Base-by-base conservation (phyloP, 768 basidiomycete genomes). In the Tricholoma furcatifolium region DNA sequence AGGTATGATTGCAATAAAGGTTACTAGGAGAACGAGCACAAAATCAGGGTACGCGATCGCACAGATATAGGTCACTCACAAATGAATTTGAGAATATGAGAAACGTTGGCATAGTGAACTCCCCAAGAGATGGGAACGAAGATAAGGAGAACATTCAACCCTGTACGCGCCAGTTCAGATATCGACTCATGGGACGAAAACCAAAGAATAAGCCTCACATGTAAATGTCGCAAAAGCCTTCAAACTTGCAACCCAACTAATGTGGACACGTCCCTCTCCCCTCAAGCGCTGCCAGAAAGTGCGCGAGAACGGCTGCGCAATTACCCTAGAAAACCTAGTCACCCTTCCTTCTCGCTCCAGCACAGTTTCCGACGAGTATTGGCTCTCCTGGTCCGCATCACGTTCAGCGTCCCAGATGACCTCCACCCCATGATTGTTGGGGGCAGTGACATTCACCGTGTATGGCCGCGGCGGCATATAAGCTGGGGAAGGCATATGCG, bases 1-100 rank as follows among this genome's bases (percentile, higher is more conserved):
- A 2, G 81, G 76, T 15, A 83, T 72, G 39, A 82, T 75, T 8
- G 78, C 64, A 42, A 79, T 50, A 60, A 80, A 77, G 50, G 68
- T 76, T 9, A 80, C 77, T 80, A 43, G 12, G n/a, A 41, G n/a
- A n/a, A 43, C 20, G 36, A 46, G 45, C 23, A 56, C 36, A 5
- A 47, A 27, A 18, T 6, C 35, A 21, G 30, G 12, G 17, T n/a
- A 32, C 18, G n/a, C 7, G 4, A 3, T 11, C n/a, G 12, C 18
- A 30, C 9, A 23, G 10, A 38, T 32, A 34, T 7, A 9, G 17
- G 4, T 7, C 20, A 38, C 39, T 8, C 47, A 56, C 47, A 30
- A 18, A 60, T 50, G 69, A 56, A 71, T 59, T 51, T 64, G 35
- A 39, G 51, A 18, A 60, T 38, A 55, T 67, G 64, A 12, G 64